Evolutionary conservation across 495 filamentous ascomycete species (phyloP), one percentile per base, ranked within the genome.

Genomic region (Aspergillus heteromorphus): DNA sequence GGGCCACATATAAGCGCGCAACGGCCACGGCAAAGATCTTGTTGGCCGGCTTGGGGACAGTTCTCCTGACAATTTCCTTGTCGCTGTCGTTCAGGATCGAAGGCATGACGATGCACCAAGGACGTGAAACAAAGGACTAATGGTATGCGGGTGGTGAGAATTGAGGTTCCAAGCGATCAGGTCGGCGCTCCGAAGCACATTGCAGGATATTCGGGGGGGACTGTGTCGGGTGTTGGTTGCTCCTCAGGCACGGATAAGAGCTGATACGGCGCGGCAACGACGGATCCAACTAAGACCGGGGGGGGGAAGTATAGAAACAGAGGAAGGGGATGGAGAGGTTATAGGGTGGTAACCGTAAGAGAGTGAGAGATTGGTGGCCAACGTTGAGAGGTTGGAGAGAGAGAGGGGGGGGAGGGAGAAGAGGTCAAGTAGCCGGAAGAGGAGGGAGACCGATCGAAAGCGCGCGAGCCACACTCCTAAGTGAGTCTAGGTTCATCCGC

Each of bases 11-110:
- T 59, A 98, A 88, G 65, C 87, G 86, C 57, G 90, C 95, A 60
- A 97, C 90, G 65, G 89, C 92, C 64, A 89, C 91, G 53, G 90
- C 89, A 50, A 90, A 85, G 73, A 97, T 96, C 76, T 97, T 96
- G 82, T 97, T 97, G 59, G 87, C 82, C 49, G 89, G 77, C 65
- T 92, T 95, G 38, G 93, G 91, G 27, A 98, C 89, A 54, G 83
- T 84, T 66, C 93, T 83, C 73, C 92, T 91, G 70, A 98, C 90
- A 38, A 83, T 91, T 66, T 93, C 85, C 79, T 92, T 95, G 73
- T 98, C 93, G 59, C 90, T 85, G 61, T 95, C 91, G 60, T 73
- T 87, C 29, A 98, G 80, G 49, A 93, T 90, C 11, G 91, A 90
- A 64, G 91, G 89, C 91, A 95, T 95, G 56, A 54, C 69, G 70